Base-by-base conservation (phyloP, 352 stramenopile species). In the Pythium rhizo-oryzae region DNA sequence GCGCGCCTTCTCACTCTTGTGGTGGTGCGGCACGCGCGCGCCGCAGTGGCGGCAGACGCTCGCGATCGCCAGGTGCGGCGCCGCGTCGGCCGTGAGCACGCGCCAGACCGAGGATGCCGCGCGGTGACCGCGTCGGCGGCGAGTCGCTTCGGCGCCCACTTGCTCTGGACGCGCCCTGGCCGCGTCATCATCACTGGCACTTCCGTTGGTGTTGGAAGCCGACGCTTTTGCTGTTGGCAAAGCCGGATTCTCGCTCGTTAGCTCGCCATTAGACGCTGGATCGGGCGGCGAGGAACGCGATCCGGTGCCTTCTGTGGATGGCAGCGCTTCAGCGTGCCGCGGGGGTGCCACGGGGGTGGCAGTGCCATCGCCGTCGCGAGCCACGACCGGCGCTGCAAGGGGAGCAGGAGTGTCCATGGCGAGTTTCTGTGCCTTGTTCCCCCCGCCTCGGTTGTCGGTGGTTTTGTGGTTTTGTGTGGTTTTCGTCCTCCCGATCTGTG, bases 1-100 rank as follows among this genome's bases (percentile, higher is more conserved):
- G 50, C 72, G 64, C 28, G 69, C 72, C 43, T 79, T 79, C 62
- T 79, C 72, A 59, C 70, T 79, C 69, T 79, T 79, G 69, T 67
- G 72, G 65, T 79, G 72, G 55, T 79, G 72, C 23, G 69, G 62
- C 43, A 79, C 69, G 2, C n/a, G 8, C 8, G 39, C 35, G 9
- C 23, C 35, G 44, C 72, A 79, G 55, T 79, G 65, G 46, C 69
- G 70, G 46, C 72, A 79, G 41, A 46, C 25, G 47, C 57, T 76
- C 11, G 30, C 18, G 21, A 39, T 68, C 8, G 25, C 43, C 16
- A 67, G 54, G 69, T 79, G 72, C 30, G 72, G 72, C 23, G 69
- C 60, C 28, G 57, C 58, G 15, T 67, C 65, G 33, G 23, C 8
- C 52, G 72, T 79, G 15, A 79, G 65, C 8, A 71, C 44, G 18